Conservation (phyloP, 805 yeast species). For the Metschnikowia amazonensis region DNA sequence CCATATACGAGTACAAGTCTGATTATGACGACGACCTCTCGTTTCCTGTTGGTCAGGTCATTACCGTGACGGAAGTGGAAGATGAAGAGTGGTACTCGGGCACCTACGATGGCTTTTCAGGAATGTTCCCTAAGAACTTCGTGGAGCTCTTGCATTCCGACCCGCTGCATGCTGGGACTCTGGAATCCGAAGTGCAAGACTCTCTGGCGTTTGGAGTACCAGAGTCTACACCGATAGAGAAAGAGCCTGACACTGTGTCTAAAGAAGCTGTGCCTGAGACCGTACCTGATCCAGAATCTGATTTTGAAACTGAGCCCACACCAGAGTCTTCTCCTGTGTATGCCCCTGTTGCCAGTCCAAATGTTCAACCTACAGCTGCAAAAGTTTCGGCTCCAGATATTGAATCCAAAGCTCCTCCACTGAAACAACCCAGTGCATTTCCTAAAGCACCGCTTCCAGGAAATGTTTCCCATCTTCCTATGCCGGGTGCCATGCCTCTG, state of each 20-base stretch:
- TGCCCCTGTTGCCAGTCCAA: background rate
- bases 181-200: background rate
- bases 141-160: constrained; percentile 36
- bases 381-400: background rate
- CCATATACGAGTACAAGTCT: constrained; percentile 59
- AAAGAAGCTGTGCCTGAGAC: too few relatives aligned
- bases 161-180: background rate
- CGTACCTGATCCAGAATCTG: background rate
- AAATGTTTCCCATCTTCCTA: constrained; percentile 11
- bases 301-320: background rate
- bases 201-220: background rate
- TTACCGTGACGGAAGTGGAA: constrained; percentile 73
- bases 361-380: background rate
- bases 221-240: too few relatives aligned
- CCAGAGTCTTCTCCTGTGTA: background rate
- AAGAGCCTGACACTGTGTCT: too few relatives aligned
- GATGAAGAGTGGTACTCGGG: constrained; percentile 95
- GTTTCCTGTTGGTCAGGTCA: constrained; percentile 62
- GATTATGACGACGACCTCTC: constrained; percentile 78
- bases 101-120: constrained; percentile 55
- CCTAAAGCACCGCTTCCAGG: constrained; percentile 2
- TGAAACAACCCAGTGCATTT: background rate
- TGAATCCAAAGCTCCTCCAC: background rate
- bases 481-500: constrained; percentile 26
- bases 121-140: constrained; percentile 86